Evolutionary conservation across 768 basidiomycete genomes (phyloP).

Genomic region (Tremella mesenterica): DNA sequence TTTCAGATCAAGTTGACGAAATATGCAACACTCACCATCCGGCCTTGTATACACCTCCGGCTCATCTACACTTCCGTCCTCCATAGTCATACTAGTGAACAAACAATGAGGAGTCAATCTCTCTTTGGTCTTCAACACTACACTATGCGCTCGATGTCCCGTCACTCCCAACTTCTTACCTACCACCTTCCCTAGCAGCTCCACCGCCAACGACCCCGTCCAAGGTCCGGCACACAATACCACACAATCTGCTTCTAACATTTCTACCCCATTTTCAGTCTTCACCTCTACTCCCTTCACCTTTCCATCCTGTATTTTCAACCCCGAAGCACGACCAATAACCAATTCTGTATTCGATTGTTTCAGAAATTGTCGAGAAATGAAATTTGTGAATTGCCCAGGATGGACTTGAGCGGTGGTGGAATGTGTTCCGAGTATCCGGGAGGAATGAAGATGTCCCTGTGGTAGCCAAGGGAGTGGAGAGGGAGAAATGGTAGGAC

Average conservation of each 20-base stretch:
- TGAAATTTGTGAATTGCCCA: conserved; percentile 34
- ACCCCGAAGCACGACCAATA: conserved; percentile 25
- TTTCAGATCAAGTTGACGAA: neutral
- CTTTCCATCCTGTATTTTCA: conserved; percentile 2
- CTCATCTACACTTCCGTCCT: conserved; percentile 40
- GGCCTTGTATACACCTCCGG: conserved; percentile 48
- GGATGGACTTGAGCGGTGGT: conserved; percentile 45
- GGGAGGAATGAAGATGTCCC: conserved; percentile 27
- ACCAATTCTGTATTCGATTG: conserved; percentile 27
- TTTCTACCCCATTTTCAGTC: neutral
- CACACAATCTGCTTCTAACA: conserved; percentile 57
- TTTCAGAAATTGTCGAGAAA: conserved; percentile 27
- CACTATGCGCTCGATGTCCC: conserved; percentile 44
- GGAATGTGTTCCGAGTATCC: conserved; percentile 26
- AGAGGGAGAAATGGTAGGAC: conserved; percentile 15
- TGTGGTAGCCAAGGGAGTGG: conserved; percentile 33
- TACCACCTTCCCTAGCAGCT: conserved; percentile 37
- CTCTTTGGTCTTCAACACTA: conserved; percentile 42
- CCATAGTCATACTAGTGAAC: conserved; percentile 64
- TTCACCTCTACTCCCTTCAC: conserved; percentile 2
- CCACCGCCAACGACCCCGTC: conserved; percentile 54
- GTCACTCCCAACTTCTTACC: conserved; percentile 34
- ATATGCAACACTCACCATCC: conserved; percentile 29
- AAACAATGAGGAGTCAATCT: conserved; percentile 66
- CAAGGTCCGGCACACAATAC: conserved; percentile 80